phyloP scores from a whole-genome alignment of 306 rosid genomes.

The Prunus fruticosa region DNA sequence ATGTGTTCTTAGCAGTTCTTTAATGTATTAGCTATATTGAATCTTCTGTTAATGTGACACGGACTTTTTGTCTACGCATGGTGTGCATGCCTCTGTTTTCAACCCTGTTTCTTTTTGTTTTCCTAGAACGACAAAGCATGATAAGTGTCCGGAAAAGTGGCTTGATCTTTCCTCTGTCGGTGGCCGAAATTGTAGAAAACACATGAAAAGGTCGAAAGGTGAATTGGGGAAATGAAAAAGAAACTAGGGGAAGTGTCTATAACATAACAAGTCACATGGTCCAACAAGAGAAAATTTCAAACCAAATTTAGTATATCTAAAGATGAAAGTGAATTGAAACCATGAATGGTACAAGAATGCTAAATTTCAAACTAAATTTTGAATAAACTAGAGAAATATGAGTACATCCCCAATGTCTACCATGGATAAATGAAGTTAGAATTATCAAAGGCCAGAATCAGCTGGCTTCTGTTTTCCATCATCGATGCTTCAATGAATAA shows the following conservation, averaged over 20 bases:
- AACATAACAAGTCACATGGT: conserved; percentile 2
- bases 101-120: not conserved
- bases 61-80: not conserved
- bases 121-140: not conserved
- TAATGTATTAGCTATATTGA: too few species aligned
- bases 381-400: conserved; percentile 44
- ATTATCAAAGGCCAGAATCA: conserved; percentile 34
- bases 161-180: not conserved
- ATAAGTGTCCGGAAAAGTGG: not conserved
- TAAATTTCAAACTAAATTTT: conserved; percentile 32
- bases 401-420: conserved; percentile 42
- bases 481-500: conserved; percentile 42
- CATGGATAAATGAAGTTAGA: conserved; percentile 42
- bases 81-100: not conserved
- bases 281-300: not conserved
- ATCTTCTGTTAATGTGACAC: too few species aligned
- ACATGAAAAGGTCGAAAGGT: not conserved
- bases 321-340: conserved; percentile 2
- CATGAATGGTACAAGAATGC: conserved; percentile 8
- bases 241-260: not conserved
- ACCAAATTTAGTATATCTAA: not conserved
- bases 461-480: conserved; percentile 38
- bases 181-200: not conserved
- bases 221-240: not conserved
- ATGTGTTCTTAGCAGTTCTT: too few species aligned